Evolutionary conservation across 257 asterid species (phyloP).

Genomic region (Rehmannia glutinosa): DNA sequence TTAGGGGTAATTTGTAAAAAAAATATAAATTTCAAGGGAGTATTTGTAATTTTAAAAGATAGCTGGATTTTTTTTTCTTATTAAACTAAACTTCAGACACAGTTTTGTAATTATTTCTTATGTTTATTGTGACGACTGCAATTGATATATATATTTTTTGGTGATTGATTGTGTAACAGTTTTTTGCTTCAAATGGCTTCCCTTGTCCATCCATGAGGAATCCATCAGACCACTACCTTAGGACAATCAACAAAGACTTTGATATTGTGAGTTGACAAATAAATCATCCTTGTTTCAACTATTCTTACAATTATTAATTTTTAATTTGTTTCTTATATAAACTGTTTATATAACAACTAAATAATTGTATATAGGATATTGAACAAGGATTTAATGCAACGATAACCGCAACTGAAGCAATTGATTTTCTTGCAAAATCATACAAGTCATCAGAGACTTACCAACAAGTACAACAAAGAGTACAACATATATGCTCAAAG

Average conservation of each 20-base stretch:
- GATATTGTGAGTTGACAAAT: slow-evolving; percentile 26
- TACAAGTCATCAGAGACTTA: slow-evolving; percentile 38
- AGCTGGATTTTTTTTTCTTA: no score
- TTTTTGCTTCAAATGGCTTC: slow-evolving; percentile 48
- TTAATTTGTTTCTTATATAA: neutral
- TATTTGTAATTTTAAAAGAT: no score
- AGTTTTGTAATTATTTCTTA: no score
- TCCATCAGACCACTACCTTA: slow-evolving; percentile 62
- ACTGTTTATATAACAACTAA: neutral
- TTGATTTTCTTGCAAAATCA: slow-evolving; percentile 37
- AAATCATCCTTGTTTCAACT: neutral
- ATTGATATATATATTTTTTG: no score
- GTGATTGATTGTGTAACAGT: slow-evolving; percentile 28
- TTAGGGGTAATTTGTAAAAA: no score
- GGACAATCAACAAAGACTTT: slow-evolving; percentile 57
- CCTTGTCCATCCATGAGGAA: slow-evolving; percentile 57
- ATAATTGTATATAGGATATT: slow-evolving; percentile 34
- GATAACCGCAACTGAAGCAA: slow-evolving; percentile 33
- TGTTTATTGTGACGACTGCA: no score
- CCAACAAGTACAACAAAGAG: slow-evolving; percentile 27
- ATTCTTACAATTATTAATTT: no score
- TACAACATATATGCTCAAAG: slow-evolving; percentile 29
- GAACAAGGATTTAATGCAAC: slow-evolving; percentile 43
- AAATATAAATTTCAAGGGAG: no score
- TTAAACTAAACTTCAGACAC: no score